phyloP scores from a whole-genome alignment of 345 rosid species.

The Brassica rapa region DNA sequence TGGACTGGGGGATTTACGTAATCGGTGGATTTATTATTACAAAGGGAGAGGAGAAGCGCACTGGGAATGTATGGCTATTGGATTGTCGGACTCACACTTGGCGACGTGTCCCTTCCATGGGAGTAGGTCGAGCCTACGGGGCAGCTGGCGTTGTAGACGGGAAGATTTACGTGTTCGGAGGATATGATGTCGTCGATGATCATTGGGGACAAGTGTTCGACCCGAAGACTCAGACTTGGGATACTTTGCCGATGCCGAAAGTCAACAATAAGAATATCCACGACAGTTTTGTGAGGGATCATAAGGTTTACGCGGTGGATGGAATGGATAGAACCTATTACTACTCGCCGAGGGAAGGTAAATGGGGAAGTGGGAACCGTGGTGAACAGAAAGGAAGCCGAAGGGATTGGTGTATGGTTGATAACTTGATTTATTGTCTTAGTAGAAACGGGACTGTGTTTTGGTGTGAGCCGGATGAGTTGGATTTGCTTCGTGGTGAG shows the following conservation, averaged over 20 bases:
- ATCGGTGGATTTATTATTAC: background rate
- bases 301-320: background rate
- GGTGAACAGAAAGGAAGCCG: background rate
- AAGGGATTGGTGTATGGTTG: background rate
- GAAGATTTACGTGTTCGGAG: constrained; percentile 68
- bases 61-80: background rate
- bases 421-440: background rate
- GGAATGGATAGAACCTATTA: background rate
- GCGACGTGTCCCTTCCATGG: background rate
- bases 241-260: background rate
- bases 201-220: too few species aligned
- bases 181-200: constrained; percentile 25
- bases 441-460: background rate
- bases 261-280: background rate
- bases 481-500: background rate
- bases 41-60: background rate
- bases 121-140: constrained; percentile 41
- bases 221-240: background rate
- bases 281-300: background rate
- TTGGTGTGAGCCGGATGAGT: background rate
- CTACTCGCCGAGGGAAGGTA: too few species aligned
- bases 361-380: background rate
- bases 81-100: background rate
- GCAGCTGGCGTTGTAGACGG: constrained; percentile 58
- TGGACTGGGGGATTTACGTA: background rate